Base-by-base conservation (phyloP, 176 grass and related monocot genomes). In the Juncus inflexus region DNA sequence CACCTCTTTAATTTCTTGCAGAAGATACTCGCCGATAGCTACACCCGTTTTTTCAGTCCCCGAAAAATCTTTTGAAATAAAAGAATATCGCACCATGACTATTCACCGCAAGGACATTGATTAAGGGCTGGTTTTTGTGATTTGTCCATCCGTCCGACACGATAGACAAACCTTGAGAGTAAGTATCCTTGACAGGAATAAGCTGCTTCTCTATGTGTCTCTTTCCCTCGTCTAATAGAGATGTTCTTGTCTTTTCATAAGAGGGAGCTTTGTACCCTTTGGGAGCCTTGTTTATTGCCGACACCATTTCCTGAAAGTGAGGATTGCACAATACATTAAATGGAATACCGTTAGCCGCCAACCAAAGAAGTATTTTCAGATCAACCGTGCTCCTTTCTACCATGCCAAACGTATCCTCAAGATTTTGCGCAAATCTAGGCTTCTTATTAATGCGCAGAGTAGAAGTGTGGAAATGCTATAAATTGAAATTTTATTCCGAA, bases 51-150 rank as follows among this genome's bases (percentile, higher is more conserved):
- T 73, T 6, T 74, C 69, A 15, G 12, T 28, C 49, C 56, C 7
- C 57, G 13, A 74, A 50, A 74, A 74, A 74, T 47, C 55, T 5
- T 74, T 28, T 36, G n/a, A 49, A 52, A 74, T 74, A 74, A 3
- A 74, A 12, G 54, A 74, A 74, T 15, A 37, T 55, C 8, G 43
- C 36, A 13, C 47, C 39, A 7, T 15, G 8, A 14, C 49, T 70
- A 12, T 70, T 70, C 40, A 54, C 50, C 9, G 16, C 47, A 70
- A 28, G 50, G 16, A 56, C 66, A 13, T 56, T 70, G 4, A 38
- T 70, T 7, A 59, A 10, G 6, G 36, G 52, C 50, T 59, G 2
- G 67, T 0, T 6, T 15, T 72, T 72, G 1, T 42, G 11, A 42
- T 72, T 11, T 16, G 67, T 55, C 67, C 67, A 72, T 2, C 67